These are phyloP conservation scores for bread wheat (Triticum aestivum) DNA, from an alignment of 176 grass and related monocot species.

Conservation along the genomic window DNA sequence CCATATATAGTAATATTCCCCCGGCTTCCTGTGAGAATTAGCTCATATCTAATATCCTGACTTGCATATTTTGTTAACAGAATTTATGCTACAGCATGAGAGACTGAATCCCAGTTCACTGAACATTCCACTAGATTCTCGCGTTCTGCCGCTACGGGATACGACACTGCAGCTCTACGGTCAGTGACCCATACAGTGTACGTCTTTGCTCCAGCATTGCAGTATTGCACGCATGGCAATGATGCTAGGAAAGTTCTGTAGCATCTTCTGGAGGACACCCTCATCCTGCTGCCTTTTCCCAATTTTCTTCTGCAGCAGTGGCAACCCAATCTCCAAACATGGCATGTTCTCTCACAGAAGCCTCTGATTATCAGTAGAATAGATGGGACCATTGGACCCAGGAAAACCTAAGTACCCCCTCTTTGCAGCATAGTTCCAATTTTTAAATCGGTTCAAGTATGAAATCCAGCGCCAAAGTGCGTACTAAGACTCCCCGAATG, in stretches of 20 bases:
- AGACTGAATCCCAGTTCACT: constrained; percentile 16
- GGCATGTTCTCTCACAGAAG: constrained; percentile 44
- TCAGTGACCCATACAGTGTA: constrained; percentile 24
- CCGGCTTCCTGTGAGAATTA: background rate
- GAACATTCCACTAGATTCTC: constrained; percentile 37
- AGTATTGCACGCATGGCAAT: constrained; percentile 35
- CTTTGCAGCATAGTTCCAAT: constrained; percentile 14
- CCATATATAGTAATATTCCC: background rate
- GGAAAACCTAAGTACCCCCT: background rate
- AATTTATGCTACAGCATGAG: background rate
- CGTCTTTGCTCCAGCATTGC: constrained; percentile 24
- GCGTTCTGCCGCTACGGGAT: background rate
- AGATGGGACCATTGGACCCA: constrained; percentile 9
- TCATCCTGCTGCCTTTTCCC: constrained; percentile 32
- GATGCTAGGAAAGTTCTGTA: constrained; percentile 49
- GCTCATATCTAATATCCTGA: background rate
- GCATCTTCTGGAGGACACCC: constrained; percentile 48
- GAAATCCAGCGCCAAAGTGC: constrained; percentile 33
- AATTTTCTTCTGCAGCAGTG: constrained; percentile 35
- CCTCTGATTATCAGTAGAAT: constrained; percentile 28
- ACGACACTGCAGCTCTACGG: constrained; percentile 17
- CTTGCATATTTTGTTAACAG: background rate
- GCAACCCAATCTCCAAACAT: constrained; percentile 38
- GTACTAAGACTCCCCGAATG: constrained; percentile 10
- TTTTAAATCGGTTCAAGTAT: constrained; percentile 3